A percentile compares a stretch with the other conserved stretches of the same genome.
Conservation (phyloP, 768 basidiomycete genomes). For the Phaeotremella fagi region DNA sequence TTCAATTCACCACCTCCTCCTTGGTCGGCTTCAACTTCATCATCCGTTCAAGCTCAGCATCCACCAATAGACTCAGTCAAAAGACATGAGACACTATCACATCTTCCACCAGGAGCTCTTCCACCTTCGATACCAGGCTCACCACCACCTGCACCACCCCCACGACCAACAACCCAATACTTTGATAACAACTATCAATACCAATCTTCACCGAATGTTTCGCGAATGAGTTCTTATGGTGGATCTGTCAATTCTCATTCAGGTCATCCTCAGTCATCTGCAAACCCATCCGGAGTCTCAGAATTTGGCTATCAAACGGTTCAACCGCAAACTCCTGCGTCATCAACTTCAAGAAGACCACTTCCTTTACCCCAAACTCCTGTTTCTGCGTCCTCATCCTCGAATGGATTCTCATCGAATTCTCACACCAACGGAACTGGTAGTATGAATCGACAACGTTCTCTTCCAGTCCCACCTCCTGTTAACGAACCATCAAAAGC, state of each 20-base stretch:
- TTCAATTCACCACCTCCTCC: not conserved
- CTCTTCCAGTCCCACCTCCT: not conserved
- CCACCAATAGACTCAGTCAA: slow-evolving; percentile 8
- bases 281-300: not conserved
- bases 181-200: not conserved
- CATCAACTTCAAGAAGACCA: not conserved
- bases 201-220: slow-evolving; percentile 1
- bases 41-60: no score
- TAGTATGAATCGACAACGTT: not conserved
- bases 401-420: no score
- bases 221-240: not conserved
- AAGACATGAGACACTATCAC: slow-evolving; percentile 3
- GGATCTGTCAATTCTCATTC: not conserved
- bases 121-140: not conserved
- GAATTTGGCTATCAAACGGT: no score
- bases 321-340: no score
- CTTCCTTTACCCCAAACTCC: not conserved
- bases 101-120: slow-evolving; percentile 1
- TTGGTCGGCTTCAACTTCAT: not conserved
- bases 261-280: not conserved
- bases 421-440: not conserved
- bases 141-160: slow-evolving; percentile 6
- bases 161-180: not conserved
- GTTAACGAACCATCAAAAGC: not conserved
- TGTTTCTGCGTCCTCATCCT: not conserved